Evolutionary conservation across 2,329 filamentous ascomycete species (phyloP).

Genomic region (Clarireedia monteithiana): DNA sequence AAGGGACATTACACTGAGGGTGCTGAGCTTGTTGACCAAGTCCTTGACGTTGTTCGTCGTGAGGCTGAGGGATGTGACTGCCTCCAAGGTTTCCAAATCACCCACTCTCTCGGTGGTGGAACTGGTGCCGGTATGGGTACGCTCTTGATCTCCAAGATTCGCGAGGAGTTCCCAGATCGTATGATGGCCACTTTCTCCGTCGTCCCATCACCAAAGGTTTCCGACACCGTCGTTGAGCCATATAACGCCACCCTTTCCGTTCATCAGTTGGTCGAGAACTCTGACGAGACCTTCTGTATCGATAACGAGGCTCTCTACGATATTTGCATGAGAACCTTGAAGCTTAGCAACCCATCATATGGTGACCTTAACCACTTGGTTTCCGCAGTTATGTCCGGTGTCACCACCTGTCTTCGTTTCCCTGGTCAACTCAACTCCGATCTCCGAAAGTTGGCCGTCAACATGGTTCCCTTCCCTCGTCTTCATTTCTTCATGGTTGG

Average conservation of each 20-base stretch:
- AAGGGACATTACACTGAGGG: slow-evolving; percentile 99
- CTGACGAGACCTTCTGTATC: slow-evolving; percentile 99
- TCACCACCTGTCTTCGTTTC: slow-evolving; percentile 98
- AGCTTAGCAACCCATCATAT: slow-evolving; percentile 97
- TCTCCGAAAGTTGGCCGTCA: slow-evolving; percentile 97
- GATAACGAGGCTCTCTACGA: slow-evolving; percentile 99
- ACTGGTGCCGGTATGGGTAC: slow-evolving; percentile 99
- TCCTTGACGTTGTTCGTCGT: slow-evolving; percentile 95
- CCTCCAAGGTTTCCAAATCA: slow-evolving; percentile 99
- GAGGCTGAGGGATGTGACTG: slow-evolving; percentile 99
- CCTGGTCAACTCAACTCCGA: slow-evolving; percentile 99
- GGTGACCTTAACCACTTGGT: slow-evolving; percentile 99
- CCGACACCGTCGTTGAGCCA: slow-evolving; percentile 97
- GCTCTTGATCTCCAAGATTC: slow-evolving; percentile 99
- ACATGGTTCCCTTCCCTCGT: slow-evolving; percentile 99
- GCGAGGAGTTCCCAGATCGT: slow-evolving; percentile 98
- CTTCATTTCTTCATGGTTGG: slow-evolving; percentile 99
- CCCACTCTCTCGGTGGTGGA: slow-evolving; percentile 99
- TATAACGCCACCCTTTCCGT: slow-evolving; percentile 99
- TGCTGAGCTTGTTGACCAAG: slow-evolving; percentile 96
- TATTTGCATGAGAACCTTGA: slow-evolving; percentile 99
- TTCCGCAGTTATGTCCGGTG: slow-evolving; percentile 98
- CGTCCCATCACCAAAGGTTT: slow-evolving; percentile 97
- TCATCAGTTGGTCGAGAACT: slow-evolving; percentile 99
- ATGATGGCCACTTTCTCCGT: slow-evolving; percentile 99